phyloP scores from a whole-genome alignment of 2,329 filamentous ascomycete species.

The Trichoderma simmonsii region DNA sequence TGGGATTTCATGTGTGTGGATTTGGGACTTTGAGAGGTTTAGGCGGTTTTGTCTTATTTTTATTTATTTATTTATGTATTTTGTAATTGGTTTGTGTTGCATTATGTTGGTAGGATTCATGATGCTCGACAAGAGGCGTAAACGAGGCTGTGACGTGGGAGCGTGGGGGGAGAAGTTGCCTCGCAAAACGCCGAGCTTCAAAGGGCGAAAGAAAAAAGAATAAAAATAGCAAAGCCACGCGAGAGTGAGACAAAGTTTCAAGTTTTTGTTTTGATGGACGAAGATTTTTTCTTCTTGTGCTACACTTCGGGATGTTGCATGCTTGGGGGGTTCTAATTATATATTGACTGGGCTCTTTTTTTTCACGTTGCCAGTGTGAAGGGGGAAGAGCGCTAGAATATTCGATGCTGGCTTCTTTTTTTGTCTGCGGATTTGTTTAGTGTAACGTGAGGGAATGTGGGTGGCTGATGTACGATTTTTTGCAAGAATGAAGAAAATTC shows the following conservation, averaged over 20 bases:
- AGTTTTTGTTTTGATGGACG: background rate
- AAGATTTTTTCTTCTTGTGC: background rate
- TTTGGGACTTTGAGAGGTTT: background rate
- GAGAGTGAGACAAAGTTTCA: slow-evolving; percentile 2
- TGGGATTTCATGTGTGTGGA: background rate
- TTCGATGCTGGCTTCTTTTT: background rate
- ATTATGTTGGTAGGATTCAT: background rate
- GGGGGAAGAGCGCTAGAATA: background rate
- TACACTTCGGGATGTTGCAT: background rate
- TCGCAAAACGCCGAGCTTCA: background rate
- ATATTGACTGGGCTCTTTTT: background rate
- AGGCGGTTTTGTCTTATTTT: background rate
- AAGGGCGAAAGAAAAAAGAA: background rate
- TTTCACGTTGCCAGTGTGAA: background rate
- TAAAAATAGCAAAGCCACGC: background rate
- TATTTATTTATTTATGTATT: background rate
- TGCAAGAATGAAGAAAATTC: background rate
- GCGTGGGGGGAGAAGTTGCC: background rate
- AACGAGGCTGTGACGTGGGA: background rate
- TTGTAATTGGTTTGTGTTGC: background rate
- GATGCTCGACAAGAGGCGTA: background rate
- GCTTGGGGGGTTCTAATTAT: background rate
- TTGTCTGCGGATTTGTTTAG: background rate
- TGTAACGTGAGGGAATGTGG: background rate
- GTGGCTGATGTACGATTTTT: background rate